A percentile compares a stretch with the other conserved stretches of the same genome.
Evolutionary conservation across 805 yeast genomes (phyloP).

Genomic region (Candida nanaspora): DNA sequence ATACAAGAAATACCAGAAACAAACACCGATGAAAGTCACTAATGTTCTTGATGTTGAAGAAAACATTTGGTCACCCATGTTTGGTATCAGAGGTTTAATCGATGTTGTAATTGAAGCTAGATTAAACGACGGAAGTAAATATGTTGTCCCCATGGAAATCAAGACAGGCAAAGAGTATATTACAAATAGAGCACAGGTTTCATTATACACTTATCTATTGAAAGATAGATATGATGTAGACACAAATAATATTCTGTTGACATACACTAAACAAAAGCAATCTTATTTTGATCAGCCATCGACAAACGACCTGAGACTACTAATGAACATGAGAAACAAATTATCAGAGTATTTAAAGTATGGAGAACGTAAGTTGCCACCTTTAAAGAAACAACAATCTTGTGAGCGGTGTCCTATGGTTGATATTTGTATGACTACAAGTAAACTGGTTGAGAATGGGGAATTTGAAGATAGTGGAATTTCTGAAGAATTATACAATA

Average conservation of each 20-base stretch:
- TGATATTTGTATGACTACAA: conserved; percentile 57
- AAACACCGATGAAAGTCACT: conserved; percentile 26
- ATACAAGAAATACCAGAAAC: neutral
- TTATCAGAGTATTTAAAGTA: conserved; percentile 53
- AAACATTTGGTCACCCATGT: conserved; percentile 84
- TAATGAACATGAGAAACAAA: conserved; percentile 67
- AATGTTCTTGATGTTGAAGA: conserved; percentile 83
- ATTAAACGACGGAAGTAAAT: conserved; percentile 37
- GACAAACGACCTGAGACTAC: conserved; percentile 51
- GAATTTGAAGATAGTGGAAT: conserved; percentile 47
- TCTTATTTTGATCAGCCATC: conserved; percentile 32
- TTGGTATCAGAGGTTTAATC: conserved; percentile 81
- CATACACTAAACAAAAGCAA: conserved; percentile 63
- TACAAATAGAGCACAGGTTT: conserved; percentile 79
- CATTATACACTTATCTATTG: conserved; percentile 70
- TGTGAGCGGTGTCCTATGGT: conserved; percentile 59
- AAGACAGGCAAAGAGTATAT: conserved; percentile 73
- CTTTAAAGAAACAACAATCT: conserved; percentile 38
- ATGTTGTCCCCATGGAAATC: conserved; percentile 75
- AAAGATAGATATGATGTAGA: conserved; percentile 74
- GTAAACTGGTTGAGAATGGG: conserved; percentile 55
- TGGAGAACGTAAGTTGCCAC: conserved; percentile 46
- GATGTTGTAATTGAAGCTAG: conserved; percentile 77
- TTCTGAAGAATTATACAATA: conserved; percentile 36
- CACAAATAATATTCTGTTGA: conserved; percentile 56